Evolutionary conservation across 768 basidiomycete species (phyloP).

Genomic region (Tricholoma terreum): DNA sequence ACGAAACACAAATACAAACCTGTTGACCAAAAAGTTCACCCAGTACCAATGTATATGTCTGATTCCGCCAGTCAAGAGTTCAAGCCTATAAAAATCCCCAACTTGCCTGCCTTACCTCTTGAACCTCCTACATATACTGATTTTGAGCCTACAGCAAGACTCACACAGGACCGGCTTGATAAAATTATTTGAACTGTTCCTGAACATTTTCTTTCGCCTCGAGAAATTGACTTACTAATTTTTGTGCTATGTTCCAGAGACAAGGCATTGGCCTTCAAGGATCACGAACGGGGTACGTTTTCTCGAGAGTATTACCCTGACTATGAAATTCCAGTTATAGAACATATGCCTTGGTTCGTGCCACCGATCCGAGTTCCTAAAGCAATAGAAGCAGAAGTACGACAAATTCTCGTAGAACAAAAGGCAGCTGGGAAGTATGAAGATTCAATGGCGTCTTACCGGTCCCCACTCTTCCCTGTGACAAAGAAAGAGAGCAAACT

Average conservation of each 20-base stretch:
- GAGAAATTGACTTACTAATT: constrained; percentile 19
- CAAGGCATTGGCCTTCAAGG: constrained; percentile 15
- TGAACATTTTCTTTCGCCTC: not conserved
- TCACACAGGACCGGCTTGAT: constrained; percentile 14
- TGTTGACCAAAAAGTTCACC: constrained; percentile 22
- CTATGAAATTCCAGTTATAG: constrained; percentile 29
- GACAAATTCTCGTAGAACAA: constrained; percentile 18
- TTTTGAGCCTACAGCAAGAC: constrained; percentile 4
- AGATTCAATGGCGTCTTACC: constrained; percentile 18
- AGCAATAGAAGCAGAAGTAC: constrained; percentile 19
- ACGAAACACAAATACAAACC: constrained; percentile 17
- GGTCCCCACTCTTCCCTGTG: constrained; percentile 22
- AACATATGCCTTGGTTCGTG: constrained; percentile 31
- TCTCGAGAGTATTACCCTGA: constrained; percentile 28
- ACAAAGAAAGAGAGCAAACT: constrained; percentile 27
- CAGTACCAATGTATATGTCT: constrained; percentile 24
- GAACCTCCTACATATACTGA: constrained; percentile 1
- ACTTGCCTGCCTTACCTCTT: constrained; percentile 1
- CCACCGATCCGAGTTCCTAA: constrained; percentile 21
- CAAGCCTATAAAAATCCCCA: constrained; percentile 9
- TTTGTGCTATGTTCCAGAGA: constrained; percentile 10
- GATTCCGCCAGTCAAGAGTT: constrained; percentile 8
- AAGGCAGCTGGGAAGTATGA: constrained; percentile 21
- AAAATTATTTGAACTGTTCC: constrained; percentile 8
- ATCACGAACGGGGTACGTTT: constrained; percentile 29